Evolutionary conservation across 345 rosid genomes (phyloP).

Genomic region (Brassica napus): DNA sequence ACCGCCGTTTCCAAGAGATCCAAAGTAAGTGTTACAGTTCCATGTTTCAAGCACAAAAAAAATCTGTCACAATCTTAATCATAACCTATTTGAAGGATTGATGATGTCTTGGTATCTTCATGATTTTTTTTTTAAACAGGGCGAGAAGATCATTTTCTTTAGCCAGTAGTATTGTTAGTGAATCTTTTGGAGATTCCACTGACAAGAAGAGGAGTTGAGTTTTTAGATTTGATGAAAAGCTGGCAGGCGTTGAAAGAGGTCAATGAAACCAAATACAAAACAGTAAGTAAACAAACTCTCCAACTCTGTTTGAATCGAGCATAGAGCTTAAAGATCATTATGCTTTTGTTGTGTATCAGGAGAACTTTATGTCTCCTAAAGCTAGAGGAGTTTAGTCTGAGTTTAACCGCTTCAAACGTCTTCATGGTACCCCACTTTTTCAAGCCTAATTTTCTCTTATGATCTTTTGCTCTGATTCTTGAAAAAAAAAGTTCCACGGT

Average conservation of each 20-base stretch:
- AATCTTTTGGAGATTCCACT: conserved; percentile 66
- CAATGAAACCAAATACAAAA: conserved; percentile 55
- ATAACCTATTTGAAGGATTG: not conserved
- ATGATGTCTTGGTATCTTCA: not conserved
- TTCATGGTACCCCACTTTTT: conserved; percentile 29
- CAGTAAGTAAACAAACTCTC: conserved; percentile 37
- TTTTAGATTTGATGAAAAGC: conserved; percentile 59
- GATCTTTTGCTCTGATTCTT: not conserved
- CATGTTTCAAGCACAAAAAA: not conserved
- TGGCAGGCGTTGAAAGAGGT: conserved; percentile 58
- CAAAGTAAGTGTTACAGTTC: conserved; percentile 44
- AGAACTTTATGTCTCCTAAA: conserved; percentile 59
- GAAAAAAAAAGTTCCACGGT: not conserved
- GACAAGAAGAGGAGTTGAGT: conserved; percentile 45
- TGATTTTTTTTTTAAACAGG: conserved; percentile 43
- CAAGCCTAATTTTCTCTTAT: too few relatives aligned
- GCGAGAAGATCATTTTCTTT: conserved; percentile 63
- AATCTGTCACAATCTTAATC: not conserved
- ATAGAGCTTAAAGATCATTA: not conserved
- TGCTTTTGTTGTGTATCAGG: conserved; percentile 38
- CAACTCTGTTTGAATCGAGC: not conserved
- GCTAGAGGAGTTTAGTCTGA: conserved; percentile 69
- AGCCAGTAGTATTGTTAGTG: conserved; percentile 50
- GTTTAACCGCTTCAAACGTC: conserved; percentile 63
- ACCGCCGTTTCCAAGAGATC: conserved; percentile 67